Base-by-base conservation (phyloP, 2,329 filamentous ascomycete genomes). In the Diaporthe sp. region DNA sequence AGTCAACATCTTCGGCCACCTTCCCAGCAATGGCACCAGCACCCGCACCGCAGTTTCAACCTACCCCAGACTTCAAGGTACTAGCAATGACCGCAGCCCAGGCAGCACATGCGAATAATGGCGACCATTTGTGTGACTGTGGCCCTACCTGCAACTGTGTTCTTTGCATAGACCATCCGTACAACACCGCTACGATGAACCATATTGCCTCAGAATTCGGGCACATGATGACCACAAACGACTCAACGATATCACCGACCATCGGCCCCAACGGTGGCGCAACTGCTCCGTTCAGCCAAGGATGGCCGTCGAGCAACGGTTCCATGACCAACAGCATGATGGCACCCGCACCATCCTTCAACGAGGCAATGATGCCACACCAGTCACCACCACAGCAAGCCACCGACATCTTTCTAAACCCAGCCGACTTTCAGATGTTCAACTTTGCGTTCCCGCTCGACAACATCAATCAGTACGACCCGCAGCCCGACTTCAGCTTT, bases 131-230 rank as follows among this genome's bases (percentile, higher is more conserved):
- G 34, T 94, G 93, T 79, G 86, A 86, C 65, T 94, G 93, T 80
- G 93, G 93, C 28, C 90, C 92, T 72, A 85, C 85, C 39, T 94
- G 93, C 78, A 88, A 92, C 78, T 94, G 93, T 80, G 85, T 94
- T 49, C 92, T 92, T 15, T 94, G 93, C 80, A 87, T 91, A 7
- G 90, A 90, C 3, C 92, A 94, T 81, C 91, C 92, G 17, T 93
- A 92, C 80, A 94, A 94, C 78, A 87, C 90, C 10, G 90, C 91
- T 31, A 94, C 90, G 70, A 88, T 86, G 76, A 86, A 85, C 68
- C 76, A 76, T 67, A 76, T 76, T 53, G 73, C 72, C 39, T 71
- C 73, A 25, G 77, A 78, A 25, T 77, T 75, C 39, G 75, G 76
- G 34, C 76, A 77, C 15, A 75, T 68, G 77, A 76, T 75, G 83